Evolutionary conservation across 148 eudicot species (phyloP).

Genomic region (Polygonum aviculare): DNA sequence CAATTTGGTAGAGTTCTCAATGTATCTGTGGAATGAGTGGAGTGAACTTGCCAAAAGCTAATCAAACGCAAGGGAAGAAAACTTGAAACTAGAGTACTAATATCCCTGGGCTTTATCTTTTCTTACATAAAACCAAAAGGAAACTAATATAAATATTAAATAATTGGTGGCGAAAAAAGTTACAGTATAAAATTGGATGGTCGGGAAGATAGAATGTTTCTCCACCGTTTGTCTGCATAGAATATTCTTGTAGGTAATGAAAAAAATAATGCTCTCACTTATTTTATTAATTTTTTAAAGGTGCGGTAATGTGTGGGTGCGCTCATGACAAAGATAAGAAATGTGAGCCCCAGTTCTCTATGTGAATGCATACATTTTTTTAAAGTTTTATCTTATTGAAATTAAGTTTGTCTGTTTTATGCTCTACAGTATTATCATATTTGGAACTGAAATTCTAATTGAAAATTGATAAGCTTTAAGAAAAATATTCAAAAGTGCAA

Average conservation of each 20-base stretch:
- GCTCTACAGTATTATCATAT: no score
- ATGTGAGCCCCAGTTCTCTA: neutral
- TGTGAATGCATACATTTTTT: neutral
- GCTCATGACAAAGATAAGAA: neutral
- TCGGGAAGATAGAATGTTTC: constrained; percentile 19
- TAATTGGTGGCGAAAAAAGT: neutral
- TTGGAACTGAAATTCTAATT: no score
- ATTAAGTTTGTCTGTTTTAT: no score
- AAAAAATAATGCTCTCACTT: neutral
- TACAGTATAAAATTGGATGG: constrained; percentile 19
- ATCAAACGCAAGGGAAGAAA: neutral
- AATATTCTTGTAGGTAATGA: constrained; percentile 27
- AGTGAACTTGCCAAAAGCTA: neutral
- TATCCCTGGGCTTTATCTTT: neutral
- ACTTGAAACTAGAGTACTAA: neutral
- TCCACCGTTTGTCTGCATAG: constrained; percentile 29
- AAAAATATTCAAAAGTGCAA: no score
- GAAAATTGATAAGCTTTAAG: no score
- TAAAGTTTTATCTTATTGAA: no score
- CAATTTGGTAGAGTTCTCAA: neutral
- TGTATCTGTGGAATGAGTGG: neutral
- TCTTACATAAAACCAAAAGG: neutral
- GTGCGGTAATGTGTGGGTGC: neutral
- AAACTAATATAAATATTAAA: neutral
- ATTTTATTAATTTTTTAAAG: neutral